Conservation (phyloP, 352 stramenopile species). For the Phytophthora uliginosa region DNA sequence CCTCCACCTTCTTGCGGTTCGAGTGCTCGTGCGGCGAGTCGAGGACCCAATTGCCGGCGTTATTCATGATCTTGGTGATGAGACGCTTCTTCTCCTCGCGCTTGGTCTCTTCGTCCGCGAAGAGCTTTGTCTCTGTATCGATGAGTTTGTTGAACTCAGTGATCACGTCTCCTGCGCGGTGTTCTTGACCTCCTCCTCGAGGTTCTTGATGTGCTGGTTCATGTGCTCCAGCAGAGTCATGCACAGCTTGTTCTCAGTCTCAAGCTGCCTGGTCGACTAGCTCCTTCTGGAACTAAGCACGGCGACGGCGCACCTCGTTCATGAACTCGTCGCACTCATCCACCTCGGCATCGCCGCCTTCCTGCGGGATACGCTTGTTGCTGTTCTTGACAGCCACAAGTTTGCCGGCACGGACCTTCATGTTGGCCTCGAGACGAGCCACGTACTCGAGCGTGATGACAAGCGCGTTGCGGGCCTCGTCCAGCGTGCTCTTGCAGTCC, state of each 20-base stretch:
- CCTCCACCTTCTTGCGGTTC: slow-evolving; percentile 90
- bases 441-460: slow-evolving; percentile 89
- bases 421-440: slow-evolving; percentile 83
- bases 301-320: slow-evolving; percentile 86
- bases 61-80: slow-evolving; percentile 89
- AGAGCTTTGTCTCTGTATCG: slow-evolving; percentile 78
- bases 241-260: slow-evolving; percentile 83
- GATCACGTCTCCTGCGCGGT: slow-evolving; percentile 78
- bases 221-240: slow-evolving; percentile 83
- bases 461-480: slow-evolving; percentile 73
- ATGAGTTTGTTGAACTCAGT: slow-evolving; percentile 77
- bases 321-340: slow-evolving; percentile 91
- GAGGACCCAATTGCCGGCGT: slow-evolving; percentile 88
- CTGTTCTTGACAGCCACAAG: slow-evolving; percentile 82
- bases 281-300: slow-evolving; percentile 87
- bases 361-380: slow-evolving; percentile 87
- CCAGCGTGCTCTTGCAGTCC: slow-evolving; percentile 43
- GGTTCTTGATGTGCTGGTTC: slow-evolving; percentile 90
- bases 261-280: slow-evolving; percentile 86
- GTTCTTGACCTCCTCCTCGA: slow-evolving; percentile 82
- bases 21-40: slow-evolving; percentile 88
- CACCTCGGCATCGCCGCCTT: slow-evolving; percentile 76
- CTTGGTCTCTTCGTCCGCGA: slow-evolving; percentile 88
- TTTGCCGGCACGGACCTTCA: slow-evolving; percentile 84
- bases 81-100: slow-evolving; percentile 90